These are phyloP conservation scores for Pisolithus sp. DNA, from an alignment of 768 basidiomycete species.

Conservation along the genomic window DNA sequence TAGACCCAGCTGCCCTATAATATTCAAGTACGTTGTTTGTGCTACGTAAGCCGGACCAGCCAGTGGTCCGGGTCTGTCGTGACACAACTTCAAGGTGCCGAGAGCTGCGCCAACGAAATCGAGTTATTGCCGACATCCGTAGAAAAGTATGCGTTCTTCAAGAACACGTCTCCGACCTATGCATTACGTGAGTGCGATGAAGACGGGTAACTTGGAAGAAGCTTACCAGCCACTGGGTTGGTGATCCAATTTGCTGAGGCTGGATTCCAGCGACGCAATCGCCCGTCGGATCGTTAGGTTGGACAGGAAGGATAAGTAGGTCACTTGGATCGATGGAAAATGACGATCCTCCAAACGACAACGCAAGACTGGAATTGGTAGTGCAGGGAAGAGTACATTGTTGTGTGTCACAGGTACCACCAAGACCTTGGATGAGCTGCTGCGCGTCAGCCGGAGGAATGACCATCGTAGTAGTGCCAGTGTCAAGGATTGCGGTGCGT, in stretches of 20 bases:
- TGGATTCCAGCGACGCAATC: slow-evolving; percentile 69
- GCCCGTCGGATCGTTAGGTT: slow-evolving; percentile 46
- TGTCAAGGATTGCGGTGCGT: slow-evolving; percentile 65
- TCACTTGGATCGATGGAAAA: slow-evolving; percentile 66
- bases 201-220: background rate
- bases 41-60: slow-evolving; percentile 5
- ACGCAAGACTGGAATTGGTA: slow-evolving; percentile 42
- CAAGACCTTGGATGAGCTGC: slow-evolving; percentile 53
- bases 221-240: slow-evolving; percentile 64
- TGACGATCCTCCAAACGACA: slow-evolving; percentile 50
- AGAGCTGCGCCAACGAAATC: slow-evolving; percentile 53
- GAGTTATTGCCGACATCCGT: slow-evolving; percentile 53
- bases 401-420: slow-evolving; percentile 43
- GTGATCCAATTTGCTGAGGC: slow-evolving; percentile 51
- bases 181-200: background rate
- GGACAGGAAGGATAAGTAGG: slow-evolving; percentile 50
- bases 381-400: slow-evolving; percentile 64
- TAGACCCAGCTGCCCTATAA: no score
- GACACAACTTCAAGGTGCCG: slow-evolving; percentile 18
- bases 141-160: slow-evolving; percentile 74
- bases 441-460: slow-evolving; percentile 44
- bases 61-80: slow-evolving; percentile 2
- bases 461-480: slow-evolving; percentile 42
- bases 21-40: background rate
- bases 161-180: slow-evolving; percentile 61